These are phyloP conservation scores for Phaeoacremonium minimum DNA, from an alignment of 2,329 filamentous ascomycete species.

Conservation along the genomic window DNA sequence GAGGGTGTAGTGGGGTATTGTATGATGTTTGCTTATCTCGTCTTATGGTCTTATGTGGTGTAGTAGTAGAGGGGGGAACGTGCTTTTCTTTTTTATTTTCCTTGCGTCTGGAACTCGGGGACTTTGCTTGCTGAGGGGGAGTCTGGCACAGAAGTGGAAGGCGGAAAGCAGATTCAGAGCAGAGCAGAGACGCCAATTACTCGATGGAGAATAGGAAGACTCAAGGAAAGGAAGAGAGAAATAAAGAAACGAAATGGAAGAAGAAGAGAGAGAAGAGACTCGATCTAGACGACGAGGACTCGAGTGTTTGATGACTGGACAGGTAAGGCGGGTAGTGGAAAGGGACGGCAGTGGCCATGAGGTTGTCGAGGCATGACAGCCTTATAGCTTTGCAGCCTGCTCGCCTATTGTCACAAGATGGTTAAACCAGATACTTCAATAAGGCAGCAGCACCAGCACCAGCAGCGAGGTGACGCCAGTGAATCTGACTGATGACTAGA, in stretches of 20 bases:
- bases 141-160: too few relatives aligned
- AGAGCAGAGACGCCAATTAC: constrained; percentile 7
- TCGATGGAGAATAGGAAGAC: constrained; percentile 8
- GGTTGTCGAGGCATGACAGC: constrained; percentile 43
- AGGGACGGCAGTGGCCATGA: background rate
- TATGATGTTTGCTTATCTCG: background rate
- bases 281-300: too few relatives aligned
- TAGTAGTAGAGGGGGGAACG: too few relatives aligned
- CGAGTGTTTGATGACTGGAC: too few relatives aligned
- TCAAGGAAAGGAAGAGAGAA: constrained; percentile 18
- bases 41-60: background rate
- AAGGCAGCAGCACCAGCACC: constrained; percentile 5
- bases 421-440: constrained; percentile 18
- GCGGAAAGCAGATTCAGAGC: too few relatives aligned
- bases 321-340: constrained; percentile 7
- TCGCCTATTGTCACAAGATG: constrained; percentile 16
- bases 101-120: too few relatives aligned
- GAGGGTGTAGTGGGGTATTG: background rate
- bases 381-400: constrained; percentile 48
- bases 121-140: too few relatives aligned
- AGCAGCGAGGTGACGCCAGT: constrained; percentile 3
- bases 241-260: constrained; percentile 10
- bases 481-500: constrained; percentile 11
- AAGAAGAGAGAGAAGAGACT: too few relatives aligned
- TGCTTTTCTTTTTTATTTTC: too few relatives aligned